Percentiles rank a stretch among this genome's conserved stretches.
phyloP scores from a whole-genome alignment of 768 basidiomycete species.

The Russula sp. region DNA sequence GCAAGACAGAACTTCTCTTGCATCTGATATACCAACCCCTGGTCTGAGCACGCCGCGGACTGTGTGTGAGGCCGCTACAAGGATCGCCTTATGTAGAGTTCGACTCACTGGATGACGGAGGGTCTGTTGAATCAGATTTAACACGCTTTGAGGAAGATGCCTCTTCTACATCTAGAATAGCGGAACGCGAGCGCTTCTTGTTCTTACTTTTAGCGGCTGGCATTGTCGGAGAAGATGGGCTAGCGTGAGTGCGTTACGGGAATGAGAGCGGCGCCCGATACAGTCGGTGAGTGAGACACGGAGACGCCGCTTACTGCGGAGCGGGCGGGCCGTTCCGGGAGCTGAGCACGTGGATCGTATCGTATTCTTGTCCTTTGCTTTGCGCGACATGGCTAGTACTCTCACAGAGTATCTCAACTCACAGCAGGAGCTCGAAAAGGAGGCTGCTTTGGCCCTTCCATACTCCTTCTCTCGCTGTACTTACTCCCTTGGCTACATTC shows the following conservation, averaged over 20 bases:
- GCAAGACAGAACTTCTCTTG: constrained; percentile 22
- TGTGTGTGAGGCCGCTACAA: constrained; percentile 10
- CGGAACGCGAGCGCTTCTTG: constrained; percentile 16
- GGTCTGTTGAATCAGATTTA: constrained; percentile 16
- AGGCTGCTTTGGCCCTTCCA: constrained; percentile 39
- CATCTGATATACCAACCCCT: neutral
- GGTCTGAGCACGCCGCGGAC: constrained; percentile 3
- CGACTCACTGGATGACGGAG: constrained; percentile 8
- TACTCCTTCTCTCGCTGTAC: constrained; percentile 41
- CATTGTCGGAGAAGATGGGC: constrained; percentile 5
- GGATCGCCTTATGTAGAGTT: neutral
- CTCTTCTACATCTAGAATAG: constrained; percentile 7
- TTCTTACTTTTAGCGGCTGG: constrained; percentile 13
- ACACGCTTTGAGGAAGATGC: constrained; percentile 18
- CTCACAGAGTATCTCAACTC: constrained; percentile 30
- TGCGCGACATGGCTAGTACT: constrained; percentile 21
- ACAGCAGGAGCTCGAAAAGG: constrained; percentile 33
- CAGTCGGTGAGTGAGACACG: neutral
- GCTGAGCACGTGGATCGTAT: neutral
- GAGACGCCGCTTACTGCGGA: neutral
- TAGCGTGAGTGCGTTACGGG: constrained; percentile 7
- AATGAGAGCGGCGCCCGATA: constrained; percentile 1
- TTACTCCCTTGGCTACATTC: constrained; percentile 35
- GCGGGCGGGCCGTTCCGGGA: neutral
- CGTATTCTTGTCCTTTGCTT: too few species aligned